Evolutionary conservation across 2,329 filamentous ascomycete species (phyloP).

Genomic region (Calonectria henricotiae): DNA sequence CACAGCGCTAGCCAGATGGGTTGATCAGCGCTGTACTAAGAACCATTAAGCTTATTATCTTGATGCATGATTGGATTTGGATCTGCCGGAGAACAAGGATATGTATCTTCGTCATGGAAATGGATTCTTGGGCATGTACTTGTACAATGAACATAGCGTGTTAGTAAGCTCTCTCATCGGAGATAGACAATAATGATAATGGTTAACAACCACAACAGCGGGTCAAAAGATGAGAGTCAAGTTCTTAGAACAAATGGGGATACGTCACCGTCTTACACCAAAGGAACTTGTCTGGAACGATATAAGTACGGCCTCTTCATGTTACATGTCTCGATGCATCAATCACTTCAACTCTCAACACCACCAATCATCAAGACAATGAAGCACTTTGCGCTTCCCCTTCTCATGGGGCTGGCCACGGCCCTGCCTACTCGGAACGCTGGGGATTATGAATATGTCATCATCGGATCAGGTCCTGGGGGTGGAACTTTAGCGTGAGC

Average conservation of each 20-base stretch:
- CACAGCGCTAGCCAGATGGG: conserved; percentile 2
- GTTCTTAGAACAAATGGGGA: neutral
- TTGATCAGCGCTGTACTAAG: neutral
- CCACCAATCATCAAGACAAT: conserved; percentile 1
- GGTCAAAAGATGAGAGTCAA: neutral
- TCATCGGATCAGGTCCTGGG: conserved; percentile 72
- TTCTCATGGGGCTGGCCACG: conserved; percentile 23
- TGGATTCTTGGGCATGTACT: conserved; percentile 7
- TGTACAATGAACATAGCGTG: neutral
- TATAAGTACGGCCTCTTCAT: neutral
- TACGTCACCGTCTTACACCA: neutral
- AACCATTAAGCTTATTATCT: conserved; percentile 19
- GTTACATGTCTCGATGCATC: neutral
- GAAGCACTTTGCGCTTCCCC: conserved; percentile 8
- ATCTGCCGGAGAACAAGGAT: conserved; percentile 8
- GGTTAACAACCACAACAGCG: neutral
- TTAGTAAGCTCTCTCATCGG: conserved; percentile 12
- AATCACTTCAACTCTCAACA: neutral
- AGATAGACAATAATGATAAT: neutral
- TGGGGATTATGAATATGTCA: conserved; percentile 70
- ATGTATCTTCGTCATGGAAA: neutral
- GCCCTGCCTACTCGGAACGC: conserved; percentile 20
- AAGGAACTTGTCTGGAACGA: neutral
- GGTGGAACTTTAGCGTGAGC: conserved; percentile 67
- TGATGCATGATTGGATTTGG: conserved; percentile 7